Percentiles rank a stretch among this genome's conserved stretches.
Evolutionary conservation across 805 yeast species (phyloP).

Genomic region (Zygoascus tannicola): DNA sequence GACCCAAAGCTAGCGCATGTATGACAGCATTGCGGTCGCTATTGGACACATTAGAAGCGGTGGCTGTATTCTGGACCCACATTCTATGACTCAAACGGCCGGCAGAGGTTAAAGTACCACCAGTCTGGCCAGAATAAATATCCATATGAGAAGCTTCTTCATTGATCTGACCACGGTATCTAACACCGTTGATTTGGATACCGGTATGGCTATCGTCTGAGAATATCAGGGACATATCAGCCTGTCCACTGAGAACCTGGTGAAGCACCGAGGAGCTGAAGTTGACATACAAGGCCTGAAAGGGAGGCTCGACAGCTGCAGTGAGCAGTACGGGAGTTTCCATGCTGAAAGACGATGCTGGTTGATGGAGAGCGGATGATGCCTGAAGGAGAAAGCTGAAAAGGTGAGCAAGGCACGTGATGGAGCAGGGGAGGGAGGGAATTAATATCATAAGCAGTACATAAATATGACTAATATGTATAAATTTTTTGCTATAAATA

Average conservation of each 20-base stretch:
- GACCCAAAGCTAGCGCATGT: not conserved
- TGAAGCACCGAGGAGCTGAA: not conserved
- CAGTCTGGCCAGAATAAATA: constrained; percentile 9
- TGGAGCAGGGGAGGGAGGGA: no score
- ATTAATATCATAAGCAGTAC: no score
- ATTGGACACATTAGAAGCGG: not conserved
- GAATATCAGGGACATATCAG: not conserved
- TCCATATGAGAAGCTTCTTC: constrained; percentile 18
- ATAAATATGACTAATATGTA: no score
- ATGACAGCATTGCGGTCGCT: not conserved
- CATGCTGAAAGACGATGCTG: not conserved
- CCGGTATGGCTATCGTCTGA: not conserved
- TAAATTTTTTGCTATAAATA: no score
- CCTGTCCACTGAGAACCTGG: not conserved
- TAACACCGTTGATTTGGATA: not conserved
- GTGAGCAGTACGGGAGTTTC: constrained; percentile 1
- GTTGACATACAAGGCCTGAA: constrained; percentile 2
- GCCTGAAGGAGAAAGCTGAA: no score
- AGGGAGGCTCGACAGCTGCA: not conserved
- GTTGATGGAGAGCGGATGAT: no score
- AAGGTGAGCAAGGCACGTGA: no score
- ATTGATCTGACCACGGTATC: constrained; percentile 8
- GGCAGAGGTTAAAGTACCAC: not conserved
- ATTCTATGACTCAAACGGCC: constrained; percentile 4
- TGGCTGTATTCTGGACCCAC: not conserved